Conservation (phyloP, 1,284 basidiomycete genomes). For the Pseudozyma sp. region DNA sequence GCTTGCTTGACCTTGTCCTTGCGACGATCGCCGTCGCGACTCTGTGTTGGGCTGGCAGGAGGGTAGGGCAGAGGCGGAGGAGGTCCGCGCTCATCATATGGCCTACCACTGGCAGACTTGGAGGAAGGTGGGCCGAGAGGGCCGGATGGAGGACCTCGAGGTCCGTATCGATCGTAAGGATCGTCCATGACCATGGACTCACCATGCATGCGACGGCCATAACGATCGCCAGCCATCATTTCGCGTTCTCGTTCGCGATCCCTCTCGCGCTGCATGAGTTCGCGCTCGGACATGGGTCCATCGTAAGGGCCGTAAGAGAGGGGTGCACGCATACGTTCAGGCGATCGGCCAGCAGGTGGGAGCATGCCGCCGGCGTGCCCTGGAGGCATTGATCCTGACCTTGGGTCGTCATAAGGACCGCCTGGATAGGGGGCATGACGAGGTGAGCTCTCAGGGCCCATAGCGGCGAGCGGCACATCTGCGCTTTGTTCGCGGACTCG, state of each 20-base stretch:
- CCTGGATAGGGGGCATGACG: conserved; percentile 34
- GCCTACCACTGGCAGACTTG: conserved; percentile 25
- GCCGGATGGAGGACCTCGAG: conserved; percentile 43
- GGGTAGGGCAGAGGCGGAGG: conserved; percentile 45
- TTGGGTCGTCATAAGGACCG: conserved; percentile 38
- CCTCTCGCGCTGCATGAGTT: conserved; percentile 33
- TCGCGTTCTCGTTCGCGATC: conserved; percentile 44
- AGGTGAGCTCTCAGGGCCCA: conserved; percentile 37
- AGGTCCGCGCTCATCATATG: conserved; percentile 41
- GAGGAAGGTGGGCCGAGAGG: conserved; percentile 29
- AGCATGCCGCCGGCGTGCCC: conserved; percentile 30
- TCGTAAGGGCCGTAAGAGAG: conserved; percentile 38
- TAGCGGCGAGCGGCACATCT: conserved; percentile 28
- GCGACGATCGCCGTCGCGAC: conserved; percentile 41
- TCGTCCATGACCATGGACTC: conserved; percentile 46
- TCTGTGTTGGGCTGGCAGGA: conserved; percentile 42
- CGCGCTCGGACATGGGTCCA: conserved; percentile 36
- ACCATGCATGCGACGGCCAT: conserved; percentile 39
- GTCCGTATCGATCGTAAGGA: conserved; percentile 41
- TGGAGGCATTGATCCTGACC: conserved; percentile 30
- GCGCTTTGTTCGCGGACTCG: conserved; percentile 42
- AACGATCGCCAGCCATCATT: conserved; percentile 44
- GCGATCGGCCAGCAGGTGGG: conserved; percentile 39
- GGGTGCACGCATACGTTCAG: conserved; percentile 46
- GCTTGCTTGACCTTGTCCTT: conserved; percentile 37